Conservation (phyloP, 192 early-diverging fungal genomes). For the Backusella psychrophila region DNA sequence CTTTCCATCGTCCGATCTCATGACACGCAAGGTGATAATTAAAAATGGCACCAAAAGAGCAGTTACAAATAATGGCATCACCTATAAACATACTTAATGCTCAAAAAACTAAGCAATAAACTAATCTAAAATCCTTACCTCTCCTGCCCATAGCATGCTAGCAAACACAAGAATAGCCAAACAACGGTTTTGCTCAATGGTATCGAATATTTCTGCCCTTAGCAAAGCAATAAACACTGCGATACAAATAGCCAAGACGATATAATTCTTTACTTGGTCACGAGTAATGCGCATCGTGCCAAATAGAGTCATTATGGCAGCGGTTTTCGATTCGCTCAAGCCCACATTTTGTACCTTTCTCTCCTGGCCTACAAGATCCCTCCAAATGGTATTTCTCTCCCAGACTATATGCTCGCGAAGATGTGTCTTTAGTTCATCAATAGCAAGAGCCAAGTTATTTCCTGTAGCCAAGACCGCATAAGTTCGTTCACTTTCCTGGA, state of each 20-base stretch:
- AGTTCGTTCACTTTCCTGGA: constrained; percentile 54
- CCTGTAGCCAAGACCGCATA: constrained; percentile 67
- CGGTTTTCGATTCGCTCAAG: constrained; percentile 32
- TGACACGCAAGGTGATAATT: constrained; percentile 80
- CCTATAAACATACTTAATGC: constrained; percentile 26
- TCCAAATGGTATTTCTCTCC: constrained; percentile 97
- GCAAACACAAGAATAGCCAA: constrained; percentile 91
- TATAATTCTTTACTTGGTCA: constrained; percentile 38
- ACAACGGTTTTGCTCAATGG: constrained; percentile 80
- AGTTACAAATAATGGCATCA: constrained; percentile 91
- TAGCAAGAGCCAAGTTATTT: constrained; percentile 60
- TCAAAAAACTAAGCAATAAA: neutral
- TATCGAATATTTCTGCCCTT: constrained; percentile 59
- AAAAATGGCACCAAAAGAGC: constrained; percentile 84
- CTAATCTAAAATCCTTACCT: constrained; percentile 49
- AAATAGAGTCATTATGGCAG: constrained; percentile 42
- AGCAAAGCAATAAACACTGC: constrained; percentile 59
- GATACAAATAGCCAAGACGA: constrained; percentile 44
- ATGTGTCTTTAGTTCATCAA: constrained; percentile 71
- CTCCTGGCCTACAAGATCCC: constrained; percentile 92
- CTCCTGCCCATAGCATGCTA: constrained; percentile 89
- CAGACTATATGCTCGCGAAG: constrained; percentile 88
- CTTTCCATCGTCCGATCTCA: constrained; percentile 61
- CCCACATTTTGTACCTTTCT: constrained; percentile 73
- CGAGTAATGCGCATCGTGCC: constrained; percentile 41